Conservation (phyloP, 176 grass and related monocot species). For the Musa troglodytarum region DNA sequence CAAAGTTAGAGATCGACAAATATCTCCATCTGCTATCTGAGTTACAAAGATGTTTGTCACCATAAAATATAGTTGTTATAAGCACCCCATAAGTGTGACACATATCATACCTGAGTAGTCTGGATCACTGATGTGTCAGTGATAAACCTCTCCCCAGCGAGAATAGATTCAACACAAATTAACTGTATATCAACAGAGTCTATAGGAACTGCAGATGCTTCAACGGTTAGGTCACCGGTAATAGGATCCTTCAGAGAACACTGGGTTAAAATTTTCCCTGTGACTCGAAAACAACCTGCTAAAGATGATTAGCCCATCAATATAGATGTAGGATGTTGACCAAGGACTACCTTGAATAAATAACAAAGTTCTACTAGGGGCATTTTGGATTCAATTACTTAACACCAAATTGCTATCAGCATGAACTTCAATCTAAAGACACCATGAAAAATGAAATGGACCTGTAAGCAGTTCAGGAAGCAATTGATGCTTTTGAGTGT, state of each 20-base stretch:
- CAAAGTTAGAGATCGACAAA: conserved; percentile 4
- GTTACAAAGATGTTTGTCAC: background rate
- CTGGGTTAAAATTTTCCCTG: conserved; percentile 12
- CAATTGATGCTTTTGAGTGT: conserved; percentile 25
- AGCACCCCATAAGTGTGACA: background rate
- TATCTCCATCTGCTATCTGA: conserved; percentile 24
- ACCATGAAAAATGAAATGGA: background rate
- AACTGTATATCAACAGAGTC: conserved; percentile 15
- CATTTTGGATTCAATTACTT: background rate
- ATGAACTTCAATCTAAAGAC: background rate
- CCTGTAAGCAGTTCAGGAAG: conserved; percentile 24
- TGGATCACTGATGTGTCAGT: conserved; percentile 19
- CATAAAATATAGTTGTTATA: background rate
- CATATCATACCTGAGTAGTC: conserved; percentile 5
- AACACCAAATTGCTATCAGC: background rate
- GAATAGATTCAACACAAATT: conserved; percentile 19
- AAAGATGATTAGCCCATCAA: background rate
- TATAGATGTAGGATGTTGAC: no score
- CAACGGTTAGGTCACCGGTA: conserved; percentile 10
- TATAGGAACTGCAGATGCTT: conserved; percentile 18
- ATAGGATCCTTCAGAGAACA: conserved; percentile 18
- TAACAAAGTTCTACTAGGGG: background rate
- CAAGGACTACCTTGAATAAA: background rate
- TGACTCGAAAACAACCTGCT: conserved; percentile 8
- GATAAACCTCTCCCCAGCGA: conserved; percentile 12